Percentiles rank a stretch among this genome's conserved stretches.
Conservation (phyloP, 768 basidiomycete species). For the Leccinellum albellum region DNA sequence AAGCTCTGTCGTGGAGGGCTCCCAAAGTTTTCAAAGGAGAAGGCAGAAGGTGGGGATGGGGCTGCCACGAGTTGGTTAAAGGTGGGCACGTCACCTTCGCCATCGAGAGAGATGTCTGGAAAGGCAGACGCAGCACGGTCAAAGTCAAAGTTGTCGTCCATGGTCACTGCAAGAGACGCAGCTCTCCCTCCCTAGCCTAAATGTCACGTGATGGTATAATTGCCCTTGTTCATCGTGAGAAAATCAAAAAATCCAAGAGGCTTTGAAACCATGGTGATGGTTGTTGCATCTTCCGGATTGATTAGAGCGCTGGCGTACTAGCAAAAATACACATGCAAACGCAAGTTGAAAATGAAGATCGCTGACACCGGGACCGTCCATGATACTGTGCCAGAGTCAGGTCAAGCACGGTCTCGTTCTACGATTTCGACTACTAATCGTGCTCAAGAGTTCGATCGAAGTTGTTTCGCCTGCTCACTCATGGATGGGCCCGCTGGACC, state of each 20-base stretch:
- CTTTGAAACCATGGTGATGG: too few species aligned
- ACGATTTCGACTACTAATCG: neutral
- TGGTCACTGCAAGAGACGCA: neutral
- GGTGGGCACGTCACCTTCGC: slow-evolving; percentile 51
- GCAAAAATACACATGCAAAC: too few species aligned
- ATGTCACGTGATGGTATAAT: slow-evolving; percentile 10
- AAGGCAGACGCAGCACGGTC: slow-evolving; percentile 80
- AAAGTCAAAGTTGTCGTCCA: slow-evolving; percentile 60
- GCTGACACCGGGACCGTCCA: too few species aligned
- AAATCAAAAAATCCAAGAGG: too few species aligned
- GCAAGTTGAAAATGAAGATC: too few species aligned
- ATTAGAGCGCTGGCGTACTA: too few species aligned
- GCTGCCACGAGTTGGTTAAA: slow-evolving; percentile 29
- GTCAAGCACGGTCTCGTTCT: too few species aligned
- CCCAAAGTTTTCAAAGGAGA: slow-evolving; percentile 68
- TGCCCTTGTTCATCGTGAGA: too few species aligned
- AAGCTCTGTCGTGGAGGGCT: slow-evolving; percentile 37
- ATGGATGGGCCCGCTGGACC: neutral
- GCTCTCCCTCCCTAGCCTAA: neutral
- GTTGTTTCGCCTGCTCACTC: neutral
- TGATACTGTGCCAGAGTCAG: too few species aligned
- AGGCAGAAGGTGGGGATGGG: slow-evolving; percentile 38
- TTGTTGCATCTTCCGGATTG: too few species aligned
- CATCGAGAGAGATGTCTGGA: slow-evolving; percentile 80
- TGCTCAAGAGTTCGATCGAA: neutral